Evolutionary conservation across 2,329 filamentous ascomycete genomes (phyloP).

Genomic region (Epichloe scottii): DNA sequence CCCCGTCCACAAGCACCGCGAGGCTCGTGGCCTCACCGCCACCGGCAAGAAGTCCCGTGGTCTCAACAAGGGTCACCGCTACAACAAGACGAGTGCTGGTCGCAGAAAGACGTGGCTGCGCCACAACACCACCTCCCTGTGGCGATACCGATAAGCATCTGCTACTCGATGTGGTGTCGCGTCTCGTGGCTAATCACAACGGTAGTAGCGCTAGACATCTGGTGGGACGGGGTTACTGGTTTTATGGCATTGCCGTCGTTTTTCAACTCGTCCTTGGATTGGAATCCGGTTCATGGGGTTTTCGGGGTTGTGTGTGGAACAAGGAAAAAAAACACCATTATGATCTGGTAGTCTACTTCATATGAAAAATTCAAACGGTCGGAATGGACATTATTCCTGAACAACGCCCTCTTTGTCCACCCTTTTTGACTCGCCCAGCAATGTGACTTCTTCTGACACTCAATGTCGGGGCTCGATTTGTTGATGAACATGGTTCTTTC

Average conservation of each 20-base stretch:
- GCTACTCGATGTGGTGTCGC: constrained; percentile 2
- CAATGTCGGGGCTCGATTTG: too few species aligned
- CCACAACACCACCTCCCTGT: constrained; percentile 98
- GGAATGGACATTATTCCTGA: constrained; percentile 19
- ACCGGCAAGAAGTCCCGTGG: constrained; percentile 99
- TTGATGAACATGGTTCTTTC: too few species aligned
- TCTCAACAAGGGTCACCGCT: constrained; percentile 97
- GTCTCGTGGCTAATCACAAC: not conserved
- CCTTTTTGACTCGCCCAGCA: too few species aligned
- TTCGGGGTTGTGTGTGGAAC: not conserved
- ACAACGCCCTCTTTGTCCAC: not conserved
- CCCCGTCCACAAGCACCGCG: constrained; percentile 99
- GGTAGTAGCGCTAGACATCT: not conserved
- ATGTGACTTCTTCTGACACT: too few species aligned
- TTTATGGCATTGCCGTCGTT: constrained; percentile 7
- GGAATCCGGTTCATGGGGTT: constrained; percentile 2
- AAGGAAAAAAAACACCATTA: constrained; percentile 1
- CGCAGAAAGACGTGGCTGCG: constrained; percentile 99
- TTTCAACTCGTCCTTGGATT: constrained; percentile 4
- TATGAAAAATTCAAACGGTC: constrained; percentile 15
- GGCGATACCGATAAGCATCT: constrained; percentile 76
- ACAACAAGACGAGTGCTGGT: constrained; percentile 96
- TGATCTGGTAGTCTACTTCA: constrained; percentile 3
- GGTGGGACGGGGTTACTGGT: constrained; percentile 2
- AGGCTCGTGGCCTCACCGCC: constrained; percentile 89